These are phyloP conservation scores for Salvia rosmarinus DNA, from an alignment of 257 asterid genomes.

Conservation along the genomic window DNA sequence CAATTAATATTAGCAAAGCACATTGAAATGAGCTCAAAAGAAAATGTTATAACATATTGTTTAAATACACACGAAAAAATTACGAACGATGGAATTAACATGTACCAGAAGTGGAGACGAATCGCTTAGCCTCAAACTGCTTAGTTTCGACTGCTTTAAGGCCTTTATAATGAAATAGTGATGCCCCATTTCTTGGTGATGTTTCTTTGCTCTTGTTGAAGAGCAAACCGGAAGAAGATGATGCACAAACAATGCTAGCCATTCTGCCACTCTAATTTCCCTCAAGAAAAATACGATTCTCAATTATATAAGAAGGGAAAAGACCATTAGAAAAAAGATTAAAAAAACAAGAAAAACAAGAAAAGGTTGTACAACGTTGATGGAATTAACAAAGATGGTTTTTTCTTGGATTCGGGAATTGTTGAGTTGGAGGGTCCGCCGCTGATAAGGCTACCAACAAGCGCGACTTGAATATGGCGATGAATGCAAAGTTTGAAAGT, in stretches of 20 bases:
- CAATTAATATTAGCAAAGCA: no score
- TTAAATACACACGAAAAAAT: no score
- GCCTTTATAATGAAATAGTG: constrained; percentile 37
- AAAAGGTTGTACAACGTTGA: constrained; percentile 14
- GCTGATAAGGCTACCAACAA: no score
- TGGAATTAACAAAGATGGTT: constrained; percentile 49
- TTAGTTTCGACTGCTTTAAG: no score
- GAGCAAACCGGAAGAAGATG: constrained; percentile 49
- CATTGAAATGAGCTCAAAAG: no score
- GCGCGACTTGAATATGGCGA: no score
- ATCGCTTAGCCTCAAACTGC: no score
- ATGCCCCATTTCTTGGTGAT: constrained; percentile 42
- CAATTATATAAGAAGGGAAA: constrained; percentile 24
- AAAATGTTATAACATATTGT: no score
- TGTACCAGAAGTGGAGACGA: no score
- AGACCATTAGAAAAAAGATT: background rate
- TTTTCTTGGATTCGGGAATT: background rate
- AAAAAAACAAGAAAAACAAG: background rate
- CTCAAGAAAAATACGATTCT: background rate
- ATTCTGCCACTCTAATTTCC: constrained; percentile 32
- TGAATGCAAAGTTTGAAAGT: no score
- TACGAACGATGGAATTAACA: no score
- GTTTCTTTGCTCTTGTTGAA: no score
- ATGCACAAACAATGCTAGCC: constrained; percentile 51
- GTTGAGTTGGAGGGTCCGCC: constrained; percentile 43